Base-by-base conservation (phyloP, 257 asterid genomes). In the Euphrasia confusa region DNA sequence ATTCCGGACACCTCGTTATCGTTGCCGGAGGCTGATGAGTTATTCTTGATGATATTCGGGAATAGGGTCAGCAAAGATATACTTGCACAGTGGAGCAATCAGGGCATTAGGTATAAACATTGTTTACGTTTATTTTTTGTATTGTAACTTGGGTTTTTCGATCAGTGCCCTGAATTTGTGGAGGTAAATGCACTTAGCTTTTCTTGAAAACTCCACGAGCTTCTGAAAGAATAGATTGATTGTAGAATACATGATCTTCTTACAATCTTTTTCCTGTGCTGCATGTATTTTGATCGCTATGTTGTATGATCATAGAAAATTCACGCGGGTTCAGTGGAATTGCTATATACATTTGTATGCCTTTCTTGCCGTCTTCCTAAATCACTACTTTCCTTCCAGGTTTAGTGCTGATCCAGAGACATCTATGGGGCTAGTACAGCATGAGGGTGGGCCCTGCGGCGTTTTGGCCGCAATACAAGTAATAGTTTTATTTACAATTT, bases 401-500 rank as follows among this genome's bases (percentile, higher is more conserved):
- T 89, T 86, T 71, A 92, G 99, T 73, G 74, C 81, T 71, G 97
- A 89, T 81, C 88, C 84, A 47, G 97, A 89, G 74, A 92, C 99
- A 70, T 92, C 85, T 49, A 85, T 92, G 91, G 99, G 99, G 66
- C 78, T 92, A 37, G 99, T 92, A 71, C 99, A 92, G 83, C 99
- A 89, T 71, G 99, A 92, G 75, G 99, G 99, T 64, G 99, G 99
- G 65, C 99, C 99, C 26, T 92, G 99, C 76, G 97, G 99, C 30
- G 99, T 92, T 58, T 74, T 92, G 77, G 99, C 99, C 56, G 94
- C 99, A 54, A 81, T 92, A 77, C 99, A 92, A 77, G 99, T 89
- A 86, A 79, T 37, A 40, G 27, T 71, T 75, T 72, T 62, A 64
- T 72, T 67, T 73, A 66, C 13, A 49, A 59, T 65, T 67, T 53